Evolutionary conservation across 371 early-diverging fungal genomes (phyloP), one percentile per base, ranked within the genome.

Genomic region (Vairimorpha necatrix): DNA sequence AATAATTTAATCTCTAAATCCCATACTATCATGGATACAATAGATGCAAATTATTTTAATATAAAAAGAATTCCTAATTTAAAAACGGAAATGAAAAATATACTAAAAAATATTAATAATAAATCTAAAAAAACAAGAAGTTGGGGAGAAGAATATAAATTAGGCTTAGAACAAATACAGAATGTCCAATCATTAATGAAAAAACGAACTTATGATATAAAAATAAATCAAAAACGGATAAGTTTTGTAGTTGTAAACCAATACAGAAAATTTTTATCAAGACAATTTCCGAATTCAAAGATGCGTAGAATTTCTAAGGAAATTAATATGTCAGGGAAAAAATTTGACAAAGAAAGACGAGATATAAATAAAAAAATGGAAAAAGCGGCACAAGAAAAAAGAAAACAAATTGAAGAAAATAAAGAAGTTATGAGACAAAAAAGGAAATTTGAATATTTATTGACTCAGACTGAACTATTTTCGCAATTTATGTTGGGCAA

Each of bases 391-490:
- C 78, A 90, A 28, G 93, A 94, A 76, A 87, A 88, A 50, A 84
- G 88, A 67, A 87, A 89, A 58, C 88, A 88, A 33, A 93, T 94
- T 79, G 93, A 93, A 82, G 94, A 94, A 79, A 86, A 88, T 42
- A 89, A 92, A 60, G 95, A 96, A 84, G 89, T 89, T 14, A 86
- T 89, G 56, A 87, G 94, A 68, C 94, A 95, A 82, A 90, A 90
- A 3, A 89, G 92, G 74, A 96, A 96, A 83, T 89, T 96, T 63
- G 91, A 94, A 81, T 95, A 94, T 80, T 87, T 96, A 73, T 90
- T 95, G 69, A 91, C 91, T 0, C 95, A 96, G 83, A 95, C 95
- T 3, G 95, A 96, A 80, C 87, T 95, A 0, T 96, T 92, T 86
- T 90, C 92, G 75, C 94, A 94, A 85, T 96, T 95, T 87, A 89